These are phyloP conservation scores for Didymella lethalis DNA, from an alignment of 2,329 filamentous ascomycete species.

Conservation along the genomic window DNA sequence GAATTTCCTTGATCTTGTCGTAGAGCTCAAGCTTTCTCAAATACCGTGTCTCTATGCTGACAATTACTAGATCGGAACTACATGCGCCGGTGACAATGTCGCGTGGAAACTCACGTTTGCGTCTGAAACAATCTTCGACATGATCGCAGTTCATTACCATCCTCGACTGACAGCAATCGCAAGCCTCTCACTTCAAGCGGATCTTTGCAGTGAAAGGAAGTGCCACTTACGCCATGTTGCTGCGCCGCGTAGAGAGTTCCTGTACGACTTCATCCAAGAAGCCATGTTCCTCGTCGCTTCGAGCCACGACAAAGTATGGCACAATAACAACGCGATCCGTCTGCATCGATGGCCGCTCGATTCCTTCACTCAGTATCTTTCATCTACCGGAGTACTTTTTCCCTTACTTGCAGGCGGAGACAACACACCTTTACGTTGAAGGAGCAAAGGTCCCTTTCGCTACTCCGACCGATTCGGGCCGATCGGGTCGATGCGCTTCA, in stretches of 20 bases:
- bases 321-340: too few relatives aligned
- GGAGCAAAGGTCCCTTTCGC: background rate
- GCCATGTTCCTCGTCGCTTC: too few relatives aligned
- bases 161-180: too few relatives aligned
- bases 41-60: conserved; percentile 9
- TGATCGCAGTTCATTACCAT: background rate
- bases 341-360: too few relatives aligned
- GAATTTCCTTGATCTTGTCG: background rate
- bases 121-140: conserved; percentile 11
- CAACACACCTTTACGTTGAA: too few relatives aligned
- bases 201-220: too few relatives aligned
- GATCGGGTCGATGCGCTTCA: conserved; percentile 50
- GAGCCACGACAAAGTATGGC: too few relatives aligned
- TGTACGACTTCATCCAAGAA: too few relatives aligned
- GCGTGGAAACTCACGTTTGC: conserved; percentile 6
- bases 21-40: background rate
- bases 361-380: too few relatives aligned
- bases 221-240: background rate
- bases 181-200: too few relatives aligned
- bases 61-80: background rate
- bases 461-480: conserved; percentile 41
- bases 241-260: background rate
- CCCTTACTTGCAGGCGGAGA: too few relatives aligned
- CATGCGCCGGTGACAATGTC: background rate
- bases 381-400: too few relatives aligned